phyloP scores from a whole-genome alignment of 306 rosid genomes.

The Quercus robur region DNA sequence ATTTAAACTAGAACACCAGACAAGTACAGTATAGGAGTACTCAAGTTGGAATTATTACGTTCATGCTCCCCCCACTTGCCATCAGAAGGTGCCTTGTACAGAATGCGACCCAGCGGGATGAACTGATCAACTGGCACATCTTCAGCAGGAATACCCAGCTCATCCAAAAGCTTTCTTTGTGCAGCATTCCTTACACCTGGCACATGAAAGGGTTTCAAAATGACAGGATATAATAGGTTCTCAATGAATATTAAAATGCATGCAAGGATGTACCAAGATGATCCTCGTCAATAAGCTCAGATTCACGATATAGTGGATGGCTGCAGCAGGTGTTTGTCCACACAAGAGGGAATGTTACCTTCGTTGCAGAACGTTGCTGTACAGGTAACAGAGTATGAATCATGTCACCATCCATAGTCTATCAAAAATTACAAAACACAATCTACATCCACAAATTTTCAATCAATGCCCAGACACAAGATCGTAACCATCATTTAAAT shows the following conservation, averaged over 20 bases:
- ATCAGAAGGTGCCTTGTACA: constrained; percentile 97
- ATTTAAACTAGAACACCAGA: neutral
- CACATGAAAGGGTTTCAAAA: neutral
- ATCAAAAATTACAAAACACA: neutral
- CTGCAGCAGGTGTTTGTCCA: constrained; percentile 99
- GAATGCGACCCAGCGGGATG: constrained; percentile 82
- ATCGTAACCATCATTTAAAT: neutral
- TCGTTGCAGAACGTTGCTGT: constrained; percentile 97
- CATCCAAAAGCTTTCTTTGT: constrained; percentile 95
- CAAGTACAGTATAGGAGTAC: neutral
- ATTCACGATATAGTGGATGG: constrained; percentile 94
- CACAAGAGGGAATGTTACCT: constrained; percentile 97
- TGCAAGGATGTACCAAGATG: constrained; percentile 55
- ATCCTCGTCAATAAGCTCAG: constrained; percentile 82
- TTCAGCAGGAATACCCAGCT: constrained; percentile 87
- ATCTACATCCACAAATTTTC: neutral
- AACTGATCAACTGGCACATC: constrained; percentile 94
- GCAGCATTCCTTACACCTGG: constrained; percentile 95
- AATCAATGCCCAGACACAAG: neutral
- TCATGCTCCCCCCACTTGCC: constrained; percentile 99
- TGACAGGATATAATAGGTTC: constrained; percentile 7
- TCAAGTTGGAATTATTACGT: constrained; percentile 49
- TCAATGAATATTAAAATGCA: neutral
- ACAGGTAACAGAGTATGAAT: constrained; percentile 18
- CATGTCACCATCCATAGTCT: constrained; percentile 8